Evolutionary conservation across 768 basidiomycete genomes (phyloP).

Genomic region (Mycena vitilis): DNA sequence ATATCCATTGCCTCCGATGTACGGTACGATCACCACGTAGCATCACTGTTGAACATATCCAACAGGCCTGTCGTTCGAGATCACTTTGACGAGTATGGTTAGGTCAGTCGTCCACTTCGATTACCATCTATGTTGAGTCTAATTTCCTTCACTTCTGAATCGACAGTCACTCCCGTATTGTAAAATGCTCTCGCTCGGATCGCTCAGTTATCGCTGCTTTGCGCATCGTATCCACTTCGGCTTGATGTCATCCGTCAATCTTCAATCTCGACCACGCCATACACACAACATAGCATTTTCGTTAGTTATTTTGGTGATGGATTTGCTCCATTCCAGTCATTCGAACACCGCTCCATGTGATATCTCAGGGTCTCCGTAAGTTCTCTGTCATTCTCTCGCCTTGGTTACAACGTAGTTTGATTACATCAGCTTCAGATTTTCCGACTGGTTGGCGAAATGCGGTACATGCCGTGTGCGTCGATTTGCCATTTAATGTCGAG

Average conservation of each 20-base stretch:
- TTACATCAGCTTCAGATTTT: conserved; percentile 37
- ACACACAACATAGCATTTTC: conserved; percentile 14
- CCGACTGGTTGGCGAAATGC: conserved; percentile 32
- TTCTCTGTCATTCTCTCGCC: conserved; percentile 37
- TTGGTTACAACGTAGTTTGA: conserved; percentile 34
- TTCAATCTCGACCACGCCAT: neutral
- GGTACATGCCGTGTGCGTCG: conserved; percentile 31
- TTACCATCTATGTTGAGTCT: no score
- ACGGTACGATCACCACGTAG: conserved; percentile 12
- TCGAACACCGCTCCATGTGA: conserved; percentile 35
- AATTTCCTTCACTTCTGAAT: neutral
- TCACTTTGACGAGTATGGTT: conserved; percentile 8
- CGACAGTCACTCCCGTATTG: no score
- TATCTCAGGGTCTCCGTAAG: conserved; percentile 29
- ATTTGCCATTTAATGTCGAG: conserved; percentile 23
- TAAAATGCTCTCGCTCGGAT: no score
- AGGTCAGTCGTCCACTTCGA: conserved; percentile 7
- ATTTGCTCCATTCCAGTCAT: conserved; percentile 6
- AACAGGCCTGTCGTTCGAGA: neutral
- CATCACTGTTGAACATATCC: conserved; percentile 16
- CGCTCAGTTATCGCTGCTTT: neutral
- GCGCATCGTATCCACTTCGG: neutral
- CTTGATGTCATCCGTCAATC: neutral
- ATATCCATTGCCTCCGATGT: conserved; percentile 1
- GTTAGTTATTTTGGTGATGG: conserved; percentile 29